A percentile compares a stretch with the other conserved stretches of the same genome.
Evolutionary conservation across 2,329 filamentous ascomycete genomes (phyloP).

Genomic region (Peltaster fructicola): DNA sequence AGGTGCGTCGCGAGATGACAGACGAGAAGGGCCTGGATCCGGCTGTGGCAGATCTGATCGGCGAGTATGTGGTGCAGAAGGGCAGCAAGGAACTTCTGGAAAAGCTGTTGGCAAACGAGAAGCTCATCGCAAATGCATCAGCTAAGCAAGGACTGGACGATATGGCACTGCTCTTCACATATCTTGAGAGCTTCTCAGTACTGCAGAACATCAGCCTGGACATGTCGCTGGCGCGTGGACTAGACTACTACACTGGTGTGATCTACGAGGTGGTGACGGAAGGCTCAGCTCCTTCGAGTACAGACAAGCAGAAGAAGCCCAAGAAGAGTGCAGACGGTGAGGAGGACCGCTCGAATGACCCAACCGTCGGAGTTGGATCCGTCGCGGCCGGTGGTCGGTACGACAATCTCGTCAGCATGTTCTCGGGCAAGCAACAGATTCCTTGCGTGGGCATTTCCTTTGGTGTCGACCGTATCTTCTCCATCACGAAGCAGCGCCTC

Average conservation of each 20-base stretch:
- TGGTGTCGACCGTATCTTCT: constrained; percentile 88
- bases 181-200: constrained; percentile 60
- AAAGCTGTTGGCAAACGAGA: constrained; percentile 48
- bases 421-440: constrained; percentile 56
- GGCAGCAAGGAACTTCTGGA: constrained; percentile 58
- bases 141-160: constrained; percentile 69
- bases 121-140: constrained; percentile 50
- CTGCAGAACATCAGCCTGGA: constrained; percentile 70
- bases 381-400: constrained; percentile 83
- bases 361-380: constrained; percentile 68
- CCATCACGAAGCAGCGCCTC: constrained; percentile 66
- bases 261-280: constrained; percentile 84
- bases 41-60: constrained; percentile 71
- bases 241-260: constrained; percentile 84
- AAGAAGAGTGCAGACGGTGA: constrained; percentile 30
- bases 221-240: constrained; percentile 69
- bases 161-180: constrained; percentile 63
- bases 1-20: constrained; percentile 83
- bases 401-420: constrained; percentile 89
- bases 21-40: constrained; percentile 70
- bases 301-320: constrained; percentile 25
- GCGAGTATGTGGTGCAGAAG: constrained; percentile 63
- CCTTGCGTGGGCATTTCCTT: constrained; percentile 89
- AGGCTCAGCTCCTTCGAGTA: constrained; percentile 44
- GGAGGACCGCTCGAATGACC: constrained; percentile 58